A percentile compares a stretch with the other conserved stretches of the same genome.
Evolutionary conservation across 148 eudicot species (phyloP).

Genomic region (Cornus controversa): DNA sequence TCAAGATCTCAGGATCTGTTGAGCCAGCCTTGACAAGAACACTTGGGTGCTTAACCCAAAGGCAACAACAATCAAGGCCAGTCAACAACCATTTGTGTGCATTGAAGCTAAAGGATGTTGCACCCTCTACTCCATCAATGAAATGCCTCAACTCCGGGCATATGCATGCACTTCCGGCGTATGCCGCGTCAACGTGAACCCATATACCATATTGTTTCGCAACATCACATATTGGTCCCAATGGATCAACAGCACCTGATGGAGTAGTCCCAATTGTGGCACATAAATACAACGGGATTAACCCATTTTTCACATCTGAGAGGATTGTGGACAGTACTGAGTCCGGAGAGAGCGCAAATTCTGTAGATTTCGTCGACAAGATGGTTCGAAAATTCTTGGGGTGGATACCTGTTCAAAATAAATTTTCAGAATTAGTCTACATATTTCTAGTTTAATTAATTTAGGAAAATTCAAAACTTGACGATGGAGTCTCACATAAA

Average conservation of each 20-base stretch:
- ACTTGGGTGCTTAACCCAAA: constrained; percentile 44
- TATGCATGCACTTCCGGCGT: constrained; percentile 38
- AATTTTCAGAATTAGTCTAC: no score
- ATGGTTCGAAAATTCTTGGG: not conserved
- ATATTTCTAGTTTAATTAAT: no score
- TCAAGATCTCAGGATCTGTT: constrained; percentile 45
- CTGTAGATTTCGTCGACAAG: not conserved
- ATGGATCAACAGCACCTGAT: constrained; percentile 35
- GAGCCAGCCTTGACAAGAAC: constrained; percentile 37
- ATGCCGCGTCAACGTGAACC: constrained; percentile 35
- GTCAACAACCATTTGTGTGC: constrained; percentile 68
- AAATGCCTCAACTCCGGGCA: constrained; percentile 41
- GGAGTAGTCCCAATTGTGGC: constrained; percentile 46
- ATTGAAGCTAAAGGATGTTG: constrained; percentile 48
- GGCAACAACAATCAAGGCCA: constrained; percentile 53
- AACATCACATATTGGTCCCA: constrained; percentile 27
- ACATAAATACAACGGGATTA: constrained; percentile 46
- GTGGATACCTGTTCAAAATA: not conserved
- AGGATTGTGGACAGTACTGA: constrained; percentile 17
- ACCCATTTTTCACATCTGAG: constrained; percentile 31
- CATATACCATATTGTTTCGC: constrained; percentile 36
- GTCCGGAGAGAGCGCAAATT: constrained; percentile 20
- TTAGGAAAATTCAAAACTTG: no score
- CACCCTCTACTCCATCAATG: constrained; percentile 43
- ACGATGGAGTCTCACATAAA: no score